Base-by-base conservation (phyloP, 768 basidiomycete genomes). In the Naganishia vishniacii region DNA sequence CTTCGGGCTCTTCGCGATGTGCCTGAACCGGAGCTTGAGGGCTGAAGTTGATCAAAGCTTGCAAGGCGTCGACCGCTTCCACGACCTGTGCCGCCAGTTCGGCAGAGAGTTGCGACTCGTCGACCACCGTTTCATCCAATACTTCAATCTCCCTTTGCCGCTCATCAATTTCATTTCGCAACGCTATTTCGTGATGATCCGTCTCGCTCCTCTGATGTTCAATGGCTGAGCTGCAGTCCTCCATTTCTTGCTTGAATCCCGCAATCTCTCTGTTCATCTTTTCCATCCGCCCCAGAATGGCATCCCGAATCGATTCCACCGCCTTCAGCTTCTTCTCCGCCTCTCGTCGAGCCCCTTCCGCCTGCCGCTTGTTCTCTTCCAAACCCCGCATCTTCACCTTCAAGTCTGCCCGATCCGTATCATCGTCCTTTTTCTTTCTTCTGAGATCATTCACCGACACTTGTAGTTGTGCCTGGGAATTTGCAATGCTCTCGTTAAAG, bases 281-380 rank as follows among this genome's bases (percentile, higher is more conserved):
- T 8, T 62, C 42, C 59, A 69, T 65, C 64, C 68, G 58, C 69
- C 53, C 67, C 65, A 61, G 46, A 11, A 70, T 60, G 61, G 81
- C 85, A 71, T 88, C 86, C 34, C 86, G 83, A 65, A 82, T 79
- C 45, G 73, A 81, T 73, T 85, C 84, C 16, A 84, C 84, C n/a
- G 82, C 80, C 70, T 85, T 88, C 65, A 93, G 81, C 69, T 86
- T 86, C 80, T 89, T 91, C 78, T 98, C 94, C 4, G 87, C 90
- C 48, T 97, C 93, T 47, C 85, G 83, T 73, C 85, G 88, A 58
- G 81, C 77, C 56, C 83, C 81, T 77, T 99, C 95, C 12, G 91
- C 90, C 29, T 80, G 80, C 32, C 94, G 86, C 77, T 87, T 88
- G 60, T 84, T 80, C 74, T 99, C 94, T 69, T 99, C 94, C 2